Evolutionary conservation across 1,284 basidiomycete genomes (phyloP).

Genomic region (Coniferiporia weirii): DNA sequence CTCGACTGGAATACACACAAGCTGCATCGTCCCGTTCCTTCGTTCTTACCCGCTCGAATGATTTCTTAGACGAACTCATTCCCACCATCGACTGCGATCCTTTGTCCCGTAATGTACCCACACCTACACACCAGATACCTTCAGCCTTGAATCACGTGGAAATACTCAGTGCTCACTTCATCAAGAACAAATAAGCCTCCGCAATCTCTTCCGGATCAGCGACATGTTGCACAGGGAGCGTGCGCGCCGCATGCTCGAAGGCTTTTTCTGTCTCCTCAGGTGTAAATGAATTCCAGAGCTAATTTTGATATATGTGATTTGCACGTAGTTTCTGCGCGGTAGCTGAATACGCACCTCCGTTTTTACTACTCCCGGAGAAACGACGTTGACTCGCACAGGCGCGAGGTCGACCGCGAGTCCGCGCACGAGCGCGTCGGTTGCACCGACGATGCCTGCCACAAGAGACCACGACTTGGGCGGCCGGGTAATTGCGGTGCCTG

Average conservation of each 20-base stretch:
- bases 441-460: conserved; percentile 20
- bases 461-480: conserved; percentile 20
- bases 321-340: not conserved
- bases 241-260: conserved; percentile 13
- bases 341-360: conserved; percentile 9
- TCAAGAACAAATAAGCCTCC: conserved; percentile 23
- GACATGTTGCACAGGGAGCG: conserved; percentile 19
- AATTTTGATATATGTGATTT: not conserved
- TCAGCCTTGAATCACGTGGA: too few species aligned
- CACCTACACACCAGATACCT: conserved; percentile 11
- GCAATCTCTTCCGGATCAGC: conserved; percentile 22
- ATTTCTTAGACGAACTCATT: conserved; percentile 1
- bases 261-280: conserved; percentile 14
- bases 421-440: conserved; percentile 20
- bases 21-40: too few species aligned
- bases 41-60: not conserved
- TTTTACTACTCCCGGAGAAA: conserved; percentile 21
- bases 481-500: conserved; percentile 18
- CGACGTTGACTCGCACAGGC: conserved; percentile 21
- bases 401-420: conserved; percentile 23
- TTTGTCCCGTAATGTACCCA: conserved; percentile 21
- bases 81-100: conserved; percentile 23
- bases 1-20: too few species aligned
- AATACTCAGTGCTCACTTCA: conserved; percentile 19
- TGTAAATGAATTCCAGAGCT: conserved; percentile 21